Conservation (phyloP, 176 grass and related monocot genomes). For the Eleusine coracana region DNA sequence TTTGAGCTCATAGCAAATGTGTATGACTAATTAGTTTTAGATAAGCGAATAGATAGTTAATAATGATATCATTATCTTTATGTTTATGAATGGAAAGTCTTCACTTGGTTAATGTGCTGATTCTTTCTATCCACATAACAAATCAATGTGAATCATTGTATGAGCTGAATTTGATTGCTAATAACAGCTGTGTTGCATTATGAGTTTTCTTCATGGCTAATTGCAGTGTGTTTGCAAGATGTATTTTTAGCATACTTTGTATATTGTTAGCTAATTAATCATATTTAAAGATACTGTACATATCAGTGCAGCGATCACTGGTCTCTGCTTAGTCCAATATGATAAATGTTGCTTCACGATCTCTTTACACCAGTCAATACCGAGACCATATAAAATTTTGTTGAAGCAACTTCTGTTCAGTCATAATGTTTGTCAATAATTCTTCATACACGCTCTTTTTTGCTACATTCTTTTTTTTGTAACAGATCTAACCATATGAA, state of each 20-base stretch:
- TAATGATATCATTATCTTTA: background rate
- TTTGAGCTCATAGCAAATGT: background rate
- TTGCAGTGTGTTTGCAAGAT: background rate
- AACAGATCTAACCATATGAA: background rate
- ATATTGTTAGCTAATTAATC: background rate
- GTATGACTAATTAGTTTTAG: background rate
- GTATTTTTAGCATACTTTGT: no score
- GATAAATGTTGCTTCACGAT: background rate
- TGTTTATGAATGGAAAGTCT: background rate
- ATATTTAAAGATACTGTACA: background rate
- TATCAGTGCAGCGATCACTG: background rate
- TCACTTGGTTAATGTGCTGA: background rate
- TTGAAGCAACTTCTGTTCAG: background rate
- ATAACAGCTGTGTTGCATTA: no score
- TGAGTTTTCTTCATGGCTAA: background rate
- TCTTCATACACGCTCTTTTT: conserved; percentile 19
- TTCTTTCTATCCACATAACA: background rate
- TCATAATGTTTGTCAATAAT: background rate
- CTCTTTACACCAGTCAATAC: background rate
- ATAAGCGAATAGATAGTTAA: background rate
- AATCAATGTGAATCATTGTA: no score
- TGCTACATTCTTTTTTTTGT: background rate
- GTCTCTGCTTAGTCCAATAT: background rate
- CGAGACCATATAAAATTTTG: conserved; percentile 1
- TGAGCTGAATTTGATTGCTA: no score